Conservation (phyloP, 176 grass and related monocot genomes). For the Tuctoria greenei region DNA sequence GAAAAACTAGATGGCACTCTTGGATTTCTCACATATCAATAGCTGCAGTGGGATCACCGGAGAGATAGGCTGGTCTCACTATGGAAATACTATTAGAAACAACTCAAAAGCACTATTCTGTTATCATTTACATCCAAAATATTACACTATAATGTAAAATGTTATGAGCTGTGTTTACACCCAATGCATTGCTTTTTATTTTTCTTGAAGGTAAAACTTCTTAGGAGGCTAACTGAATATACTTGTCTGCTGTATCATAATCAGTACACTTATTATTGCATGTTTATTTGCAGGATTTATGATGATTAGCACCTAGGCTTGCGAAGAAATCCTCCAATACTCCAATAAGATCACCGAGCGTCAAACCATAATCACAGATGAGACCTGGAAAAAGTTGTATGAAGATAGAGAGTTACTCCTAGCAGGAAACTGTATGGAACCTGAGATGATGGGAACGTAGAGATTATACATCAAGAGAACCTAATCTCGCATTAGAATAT, state of each 20-base stretch:
- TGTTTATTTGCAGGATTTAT: not conserved
- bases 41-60: not conserved
- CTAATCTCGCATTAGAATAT: not conserved
- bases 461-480: not conserved
- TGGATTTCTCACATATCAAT: not conserved
- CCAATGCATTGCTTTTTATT: not conserved
- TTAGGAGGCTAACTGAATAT: not conserved
- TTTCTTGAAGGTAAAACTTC: not conserved
- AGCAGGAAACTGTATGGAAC: not conserved
- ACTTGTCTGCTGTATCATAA: not conserved
- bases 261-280: not conserved
- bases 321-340: conserved; percentile 96
- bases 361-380: conserved; percentile 89
- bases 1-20: not conserved
- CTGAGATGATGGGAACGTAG: not conserved
- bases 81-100: not conserved
- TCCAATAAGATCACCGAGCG: conserved; percentile 88
- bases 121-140: not conserved
- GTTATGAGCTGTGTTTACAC: not conserved
- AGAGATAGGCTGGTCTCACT: not conserved
- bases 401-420: not conserved
- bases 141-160: no score
- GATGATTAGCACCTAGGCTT: conserved; percentile 62
- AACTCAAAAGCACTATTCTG: not conserved
- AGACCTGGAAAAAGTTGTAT: conserved; percentile 56